Evolutionary conservation across 148 eudicot genomes (phyloP), one percentile per base, ranked within the genome.

Genomic region (Simmondsia chinensis): DNA sequence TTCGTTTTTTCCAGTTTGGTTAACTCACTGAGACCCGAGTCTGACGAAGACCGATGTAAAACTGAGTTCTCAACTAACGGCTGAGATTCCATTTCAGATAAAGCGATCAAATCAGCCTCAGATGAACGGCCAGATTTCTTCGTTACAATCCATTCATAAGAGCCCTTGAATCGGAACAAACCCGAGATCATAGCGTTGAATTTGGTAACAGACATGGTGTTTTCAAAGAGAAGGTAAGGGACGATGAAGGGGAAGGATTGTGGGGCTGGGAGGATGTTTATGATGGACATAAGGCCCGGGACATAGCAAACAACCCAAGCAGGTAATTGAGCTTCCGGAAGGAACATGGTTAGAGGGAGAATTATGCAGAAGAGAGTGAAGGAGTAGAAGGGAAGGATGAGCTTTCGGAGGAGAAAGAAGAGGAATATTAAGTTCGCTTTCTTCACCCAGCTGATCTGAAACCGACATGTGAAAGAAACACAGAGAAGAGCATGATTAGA

Each of bases 161-260:
- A 74, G 38, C 82, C 73, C 51, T 76, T 74, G 11, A 87, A 69
- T 48, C 73, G 78, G 31, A 82, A 79, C 26, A 87, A 64, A n/a
- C 96, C 96, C 6, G 96, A 79, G 35, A 82, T 72, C 96, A 87
- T 87, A 43, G 96, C 96, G 56, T 79, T 74, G 58, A 87, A 87
- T 57, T 82, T 87, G 54, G 96, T 87, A 30, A 87, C 96, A 0
- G 96, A 87, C 96, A 87, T 79, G 16, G 96, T 87, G 69, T 87
- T 87, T 36, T 87, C 96, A 17, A 82, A 87, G 26, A 87, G 65
- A 30, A 87, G 76, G 43, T 71, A 87, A 12, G 96, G 96, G 13
- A 87, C 93, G 23, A 87, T 73, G 39, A 87, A 87, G 2, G 96
- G 96, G 51, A 87, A 87, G 48, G 96, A 68, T 22, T 61, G 81